Conservation (phyloP, 306 rosid genomes). For the Vachellia collinsii region DNA sequence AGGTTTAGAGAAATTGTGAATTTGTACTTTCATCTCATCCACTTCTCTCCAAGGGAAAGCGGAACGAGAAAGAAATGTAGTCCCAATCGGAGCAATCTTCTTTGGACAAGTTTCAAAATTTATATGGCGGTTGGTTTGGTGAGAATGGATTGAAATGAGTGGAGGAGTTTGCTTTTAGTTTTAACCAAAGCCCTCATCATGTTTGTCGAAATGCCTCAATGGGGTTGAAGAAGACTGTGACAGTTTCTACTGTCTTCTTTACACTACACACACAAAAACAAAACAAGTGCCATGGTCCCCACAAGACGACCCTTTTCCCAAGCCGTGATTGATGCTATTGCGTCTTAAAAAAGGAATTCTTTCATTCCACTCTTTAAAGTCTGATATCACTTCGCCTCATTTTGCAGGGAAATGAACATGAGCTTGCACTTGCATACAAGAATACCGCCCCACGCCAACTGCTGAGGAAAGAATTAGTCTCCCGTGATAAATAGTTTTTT, state of each 20-base stretch:
- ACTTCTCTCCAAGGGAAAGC: slow-evolving; percentile 4
- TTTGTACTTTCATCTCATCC: not conserved
- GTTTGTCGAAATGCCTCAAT: not conserved
- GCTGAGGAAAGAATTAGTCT: too few relatives aligned
- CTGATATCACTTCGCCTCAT: slow-evolving; percentile 33
- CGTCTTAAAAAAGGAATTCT: slow-evolving; percentile 49
- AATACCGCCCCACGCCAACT: too few relatives aligned
- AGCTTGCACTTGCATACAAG: slow-evolving; percentile 35
- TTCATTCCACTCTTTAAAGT: slow-evolving; percentile 41
- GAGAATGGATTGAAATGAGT: slow-evolving; percentile 8
- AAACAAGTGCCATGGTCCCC: slow-evolving; percentile 36
- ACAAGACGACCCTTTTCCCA: slow-evolving; percentile 36
- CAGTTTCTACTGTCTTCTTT: slow-evolving; percentile 35
- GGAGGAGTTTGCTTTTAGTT: slow-evolving; percentile 40
- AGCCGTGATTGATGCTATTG: slow-evolving; percentile 68
- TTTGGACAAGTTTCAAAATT: slow-evolving; percentile 32
- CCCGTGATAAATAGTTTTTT: too few relatives aligned
- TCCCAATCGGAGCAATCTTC: not conserved
- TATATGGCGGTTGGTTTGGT: slow-evolving; percentile 30
- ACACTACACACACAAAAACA: slow-evolving; percentile 40
- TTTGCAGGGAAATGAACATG: slow-evolving; percentile 63
- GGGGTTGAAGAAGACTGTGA: slow-evolving; percentile 5
- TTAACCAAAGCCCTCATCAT: slow-evolving; percentile 32
- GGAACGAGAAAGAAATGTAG: slow-evolving; percentile 7
- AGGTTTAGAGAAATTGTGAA: slow-evolving; percentile 2